Base-by-base conservation (phyloP, 768 basidiomycete species). In the Podaxis rugospora region DNA sequence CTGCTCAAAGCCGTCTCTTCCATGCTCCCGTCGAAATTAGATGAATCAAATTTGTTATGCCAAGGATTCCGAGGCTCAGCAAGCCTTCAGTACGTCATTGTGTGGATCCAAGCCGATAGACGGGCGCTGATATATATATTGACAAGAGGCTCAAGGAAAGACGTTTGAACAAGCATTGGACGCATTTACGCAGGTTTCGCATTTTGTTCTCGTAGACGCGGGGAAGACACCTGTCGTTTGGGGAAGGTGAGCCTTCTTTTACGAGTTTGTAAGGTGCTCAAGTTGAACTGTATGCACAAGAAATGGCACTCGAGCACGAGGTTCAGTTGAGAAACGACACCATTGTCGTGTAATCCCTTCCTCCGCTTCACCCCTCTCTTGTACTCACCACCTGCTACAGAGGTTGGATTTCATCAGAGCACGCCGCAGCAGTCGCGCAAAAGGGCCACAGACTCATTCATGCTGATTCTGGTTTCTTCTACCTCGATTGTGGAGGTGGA, bases 191-290 rank as follows among this genome's bases (percentile, higher is more conserved):
- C 70, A 81, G 56, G 77, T 76, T 0, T 85, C 84, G 1, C 92
- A 93, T 68, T 70, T 67, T 0, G 80, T 82, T 2, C 71, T 94
- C 51, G 74, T 70, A 6, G 71, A 72, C 0, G 66, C 79, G 1
- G 87, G 86, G 0, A 94, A 93, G 74, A 88, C 82, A 0, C 87
- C 91, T 1, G 85, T 93, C 35, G 90, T 94, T 5, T 93, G n/a
- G 91, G 89, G 87, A 94, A 76, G 86, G 85, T 84, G 25, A 6
- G 72, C 65, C 42, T 4, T 23, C 21, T 55, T 55, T 27, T 21
- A 18, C 51, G 40, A 27, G 36, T 27, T 27, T 27, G 23, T 27
- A 36, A 21, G 21, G 39, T 13, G 2, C 18, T n/a, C 78, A 23
- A 58, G 37, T 36, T 56, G 40, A 46, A 16, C 39, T 58, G 1